Conservation (phyloP, 1,284 basidiomycete genomes). For the Rhizopogon parksii region DNA sequence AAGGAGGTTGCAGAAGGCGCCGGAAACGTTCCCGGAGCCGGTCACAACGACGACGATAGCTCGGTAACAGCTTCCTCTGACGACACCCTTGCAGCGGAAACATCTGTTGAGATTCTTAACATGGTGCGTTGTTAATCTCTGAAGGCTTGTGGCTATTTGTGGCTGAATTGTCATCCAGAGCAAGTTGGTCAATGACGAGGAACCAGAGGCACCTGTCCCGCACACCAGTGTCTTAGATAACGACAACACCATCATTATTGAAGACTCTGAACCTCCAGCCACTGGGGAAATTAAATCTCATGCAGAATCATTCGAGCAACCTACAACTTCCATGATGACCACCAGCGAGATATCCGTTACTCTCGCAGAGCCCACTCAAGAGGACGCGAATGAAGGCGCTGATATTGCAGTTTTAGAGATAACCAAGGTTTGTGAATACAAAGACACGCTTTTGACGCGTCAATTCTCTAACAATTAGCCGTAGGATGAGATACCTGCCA, state of each 20-base stretch:
- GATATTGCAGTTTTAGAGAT: neutral
- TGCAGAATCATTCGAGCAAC: neutral
- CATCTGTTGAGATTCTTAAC: neutral
- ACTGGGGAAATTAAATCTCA: neutral
- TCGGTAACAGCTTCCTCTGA: neutral
- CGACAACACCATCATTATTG: neutral
- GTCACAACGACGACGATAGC: neutral
- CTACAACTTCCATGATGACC: neutral
- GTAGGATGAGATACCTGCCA: neutral
- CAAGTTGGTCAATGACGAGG: neutral
- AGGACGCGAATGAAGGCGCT: conserved; percentile 1
- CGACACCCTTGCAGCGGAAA: neutral
- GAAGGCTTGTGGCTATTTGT: neutral
- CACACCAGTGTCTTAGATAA: conserved; percentile 1
- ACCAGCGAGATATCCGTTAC: neutral
- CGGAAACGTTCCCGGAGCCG: neutral
- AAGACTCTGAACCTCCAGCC: neutral
- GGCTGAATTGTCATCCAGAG: neutral
- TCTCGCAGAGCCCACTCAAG: neutral
- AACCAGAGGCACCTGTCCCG: neutral
- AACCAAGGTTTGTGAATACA: neutral
- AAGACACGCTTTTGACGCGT: conserved; percentile 3
- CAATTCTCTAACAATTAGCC: neutral
- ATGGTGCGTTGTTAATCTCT: neutral
- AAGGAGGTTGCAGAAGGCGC: neutral